Base-by-base conservation (phyloP, 306 rosid species). In the Citrullus mucosospermus region DNA sequence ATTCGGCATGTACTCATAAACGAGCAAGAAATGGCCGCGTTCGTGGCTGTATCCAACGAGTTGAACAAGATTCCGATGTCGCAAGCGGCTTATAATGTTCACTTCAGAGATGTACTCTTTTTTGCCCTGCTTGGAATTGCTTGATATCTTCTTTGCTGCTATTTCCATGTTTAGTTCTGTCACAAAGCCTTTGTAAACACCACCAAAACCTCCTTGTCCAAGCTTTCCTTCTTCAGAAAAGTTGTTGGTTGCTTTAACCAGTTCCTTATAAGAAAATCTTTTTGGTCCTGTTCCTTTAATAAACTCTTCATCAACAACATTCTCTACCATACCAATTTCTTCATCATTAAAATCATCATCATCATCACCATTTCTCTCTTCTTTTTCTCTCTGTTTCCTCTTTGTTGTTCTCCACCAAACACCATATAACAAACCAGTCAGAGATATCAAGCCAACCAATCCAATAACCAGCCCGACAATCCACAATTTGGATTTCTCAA, bases 51-150 rank as follows among this genome's bases (percentile, higher is more conserved):
- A 75, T 17, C 79, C 79, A 14, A 75, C 48, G 51, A 75, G 79
- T 75, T 75, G 79, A 9, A 75, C 79, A 6, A 75, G 48, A 17
- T 75, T 75, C 5, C 79, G 22, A 36, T 75, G 79, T 34, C 79
- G 44, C 30, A 75, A 55, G 12, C 51, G 79, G 66, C 79, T 56
- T 53, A 75, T 75, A 16, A 54, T 75, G 9, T 75, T 75, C 67
- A 75, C 79, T 28, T 75, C 79, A 56, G 79, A 75, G 44, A 55
- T 55, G 48, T 75, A 75, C 66, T 75, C 79, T 51, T 75, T 75
- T 36, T 55, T 55, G 4, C 79, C 79, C 28, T 75, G 79, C 20
- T 34, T 75, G 44, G 79, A 75, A 9, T n/a, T 36, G 44, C 46
- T 75, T 15, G 79, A 75, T 53, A 75, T 36, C 48, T 56, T 75